A percentile compares a stretch with the other conserved stretches of the same genome.
These are phyloP conservation scores for Coemansia aciculifera DNA, from an alignment of 192 early-diverging fungal genomes.

Conservation along the genomic window DNA sequence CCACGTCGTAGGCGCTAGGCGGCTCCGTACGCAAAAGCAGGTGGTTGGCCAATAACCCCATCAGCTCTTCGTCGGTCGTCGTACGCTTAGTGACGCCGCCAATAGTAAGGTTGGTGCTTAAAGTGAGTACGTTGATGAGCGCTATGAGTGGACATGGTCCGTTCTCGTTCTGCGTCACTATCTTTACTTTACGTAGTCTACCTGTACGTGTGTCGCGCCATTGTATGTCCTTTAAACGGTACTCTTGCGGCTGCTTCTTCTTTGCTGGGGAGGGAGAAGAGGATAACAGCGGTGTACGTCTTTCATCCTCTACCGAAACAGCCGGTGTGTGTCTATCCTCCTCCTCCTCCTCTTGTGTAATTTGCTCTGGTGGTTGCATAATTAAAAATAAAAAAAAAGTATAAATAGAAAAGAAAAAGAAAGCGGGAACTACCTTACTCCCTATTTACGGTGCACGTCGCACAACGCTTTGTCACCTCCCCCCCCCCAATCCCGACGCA, in stretches of 20 bases:
- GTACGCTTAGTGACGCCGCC: constrained; percentile 51
- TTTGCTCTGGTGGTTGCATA: background rate
- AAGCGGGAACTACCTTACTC: background rate
- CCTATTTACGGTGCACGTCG: background rate
- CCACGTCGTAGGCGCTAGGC: constrained; percentile 7
- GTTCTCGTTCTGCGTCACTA: constrained; percentile 91
- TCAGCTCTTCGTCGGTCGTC: constrained; percentile 68
- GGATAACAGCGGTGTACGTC: background rate
- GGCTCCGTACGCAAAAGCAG: constrained; percentile 44
- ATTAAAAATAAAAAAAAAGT: background rate
- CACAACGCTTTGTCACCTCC: too few species aligned
- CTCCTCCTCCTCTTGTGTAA: too few species aligned
- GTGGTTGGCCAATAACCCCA: constrained; percentile 75
- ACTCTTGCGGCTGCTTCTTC: constrained; percentile 36
- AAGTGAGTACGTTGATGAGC: constrained; percentile 78
- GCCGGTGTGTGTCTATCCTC: too few species aligned
- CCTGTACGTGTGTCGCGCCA: constrained; percentile 60
- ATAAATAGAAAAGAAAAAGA: background rate
- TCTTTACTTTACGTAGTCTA: constrained; percentile 59
- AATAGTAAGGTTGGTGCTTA: constrained; percentile 62
- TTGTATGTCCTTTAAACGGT: constrained; percentile 73
- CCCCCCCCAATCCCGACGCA: too few species aligned
- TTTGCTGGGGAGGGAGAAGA: background rate
- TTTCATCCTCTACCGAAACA: background rate
- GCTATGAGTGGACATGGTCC: constrained; percentile 91